A percentile compares a stretch with the other conserved stretches of the same genome.
Conservation (phyloP, 208 protist species). For the Acanthamoeba culbertsoni region DNA sequence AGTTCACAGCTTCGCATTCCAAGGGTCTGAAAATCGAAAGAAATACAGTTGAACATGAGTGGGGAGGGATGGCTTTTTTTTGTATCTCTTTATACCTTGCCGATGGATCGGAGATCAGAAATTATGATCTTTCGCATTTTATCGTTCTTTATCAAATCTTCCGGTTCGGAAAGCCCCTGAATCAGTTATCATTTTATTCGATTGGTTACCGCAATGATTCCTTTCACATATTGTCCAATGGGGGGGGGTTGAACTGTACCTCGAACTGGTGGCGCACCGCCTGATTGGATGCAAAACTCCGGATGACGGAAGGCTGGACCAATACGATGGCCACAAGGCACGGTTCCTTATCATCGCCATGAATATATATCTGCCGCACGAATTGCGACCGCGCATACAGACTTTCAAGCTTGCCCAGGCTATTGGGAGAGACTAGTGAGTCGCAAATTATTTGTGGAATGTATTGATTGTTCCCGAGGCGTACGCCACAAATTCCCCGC, state of each 20-base stretch:
- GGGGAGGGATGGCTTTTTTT: too few species aligned
- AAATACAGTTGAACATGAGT: background rate
- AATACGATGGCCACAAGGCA: slow-evolving; percentile 47
- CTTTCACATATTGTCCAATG: too few species aligned
- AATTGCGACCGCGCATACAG: slow-evolving; percentile 51
- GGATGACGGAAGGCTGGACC: slow-evolving; percentile 11
- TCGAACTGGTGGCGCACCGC: slow-evolving; percentile 8
- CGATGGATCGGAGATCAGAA: slow-evolving; percentile 25
- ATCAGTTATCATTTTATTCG: background rate
- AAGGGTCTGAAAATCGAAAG: background rate
- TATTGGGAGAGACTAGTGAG: too few species aligned
- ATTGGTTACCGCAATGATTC: background rate
- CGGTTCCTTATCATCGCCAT: background rate
- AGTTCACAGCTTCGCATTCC: background rate
- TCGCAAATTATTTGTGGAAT: too few species aligned
- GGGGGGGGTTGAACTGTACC: background rate
- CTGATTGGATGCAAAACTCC: background rate
- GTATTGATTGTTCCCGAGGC: too few species aligned
- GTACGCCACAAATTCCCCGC: slow-evolving; percentile 38
- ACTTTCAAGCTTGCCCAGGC: slow-evolving; percentile 30
- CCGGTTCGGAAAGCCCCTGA: background rate
- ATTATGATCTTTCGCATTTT: slow-evolving; percentile 3
- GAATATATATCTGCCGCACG: slow-evolving; percentile 50
- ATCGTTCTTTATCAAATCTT: background rate
- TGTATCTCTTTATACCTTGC: too few species aligned